These are phyloP conservation scores for Lasiodiplodia sp. DNA, from an alignment of 2,329 filamentous ascomycete species.

Conservation along the genomic window DNA sequence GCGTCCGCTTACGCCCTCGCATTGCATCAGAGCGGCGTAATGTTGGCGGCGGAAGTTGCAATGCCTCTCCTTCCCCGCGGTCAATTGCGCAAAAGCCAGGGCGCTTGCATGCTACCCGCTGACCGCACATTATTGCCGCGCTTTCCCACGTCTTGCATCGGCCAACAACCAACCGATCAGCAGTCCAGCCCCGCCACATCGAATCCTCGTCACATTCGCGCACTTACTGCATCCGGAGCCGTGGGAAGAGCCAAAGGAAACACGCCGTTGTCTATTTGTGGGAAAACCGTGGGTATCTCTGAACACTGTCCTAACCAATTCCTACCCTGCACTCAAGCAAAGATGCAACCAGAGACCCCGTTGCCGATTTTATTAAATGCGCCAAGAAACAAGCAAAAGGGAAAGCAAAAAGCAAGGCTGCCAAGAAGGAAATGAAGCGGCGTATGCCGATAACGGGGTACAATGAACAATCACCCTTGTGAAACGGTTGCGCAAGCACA, in stretches of 20 bases:
- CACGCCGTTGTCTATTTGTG: conserved; percentile 16
- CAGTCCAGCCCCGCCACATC: background rate
- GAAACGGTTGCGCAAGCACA: conserved; percentile 7
- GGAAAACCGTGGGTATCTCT: conserved; percentile 28
- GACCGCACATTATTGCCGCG: background rate
- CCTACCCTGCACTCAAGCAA: background rate
- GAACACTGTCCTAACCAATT: conserved; percentile 21
- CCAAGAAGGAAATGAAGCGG: conserved; percentile 19
- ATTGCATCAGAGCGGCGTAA: conserved; percentile 1
- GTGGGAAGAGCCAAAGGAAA: conserved; percentile 13
- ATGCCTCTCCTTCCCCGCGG: background rate
- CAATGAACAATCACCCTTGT: conserved; percentile 6
- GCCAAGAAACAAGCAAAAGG: background rate
- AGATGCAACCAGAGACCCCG: background rate
- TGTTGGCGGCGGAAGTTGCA: background rate
- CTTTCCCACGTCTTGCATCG: conserved; percentile 12
- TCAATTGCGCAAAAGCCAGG: background rate
- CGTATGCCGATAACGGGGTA: conserved; percentile 14
- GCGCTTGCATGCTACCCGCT: background rate
- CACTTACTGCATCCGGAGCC: background rate
- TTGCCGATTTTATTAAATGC: background rate
- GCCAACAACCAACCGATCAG: background rate
- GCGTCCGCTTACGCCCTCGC: background rate
- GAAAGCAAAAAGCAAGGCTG: conserved; percentile 6
- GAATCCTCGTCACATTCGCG: background rate